Evolutionary conservation across 306 rosid species (phyloP).

Genomic region (Lagenaria siceraria): DNA sequence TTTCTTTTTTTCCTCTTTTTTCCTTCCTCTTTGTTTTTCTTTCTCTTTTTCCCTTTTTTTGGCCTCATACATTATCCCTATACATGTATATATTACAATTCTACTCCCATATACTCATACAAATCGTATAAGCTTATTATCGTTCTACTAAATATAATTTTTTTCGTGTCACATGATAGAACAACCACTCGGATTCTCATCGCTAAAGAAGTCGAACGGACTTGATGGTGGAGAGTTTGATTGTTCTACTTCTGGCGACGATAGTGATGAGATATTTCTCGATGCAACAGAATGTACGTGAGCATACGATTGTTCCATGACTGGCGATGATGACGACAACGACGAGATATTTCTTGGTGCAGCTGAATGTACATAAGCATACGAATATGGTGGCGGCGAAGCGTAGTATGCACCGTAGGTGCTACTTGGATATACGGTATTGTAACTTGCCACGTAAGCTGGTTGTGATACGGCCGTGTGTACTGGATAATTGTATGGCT

Average conservation of each 20-base stretch:
- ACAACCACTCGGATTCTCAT: slow-evolving; percentile 78
- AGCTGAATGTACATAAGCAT: slow-evolving; percentile 10
- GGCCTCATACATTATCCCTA: not conserved
- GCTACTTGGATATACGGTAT: slow-evolving; percentile 25
- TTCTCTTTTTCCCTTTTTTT: not conserved
- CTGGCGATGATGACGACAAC: not conserved
- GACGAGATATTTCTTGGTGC: not conserved
- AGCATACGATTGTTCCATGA: slow-evolving; percentile 17
- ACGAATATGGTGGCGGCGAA: slow-evolving; percentile 25
- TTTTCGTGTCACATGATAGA: slow-evolving; percentile 26
- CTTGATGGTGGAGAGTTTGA: slow-evolving; percentile 9
- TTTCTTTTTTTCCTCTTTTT: not conserved
- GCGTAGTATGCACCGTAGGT: slow-evolving; percentile 35
- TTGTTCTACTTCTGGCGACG: slow-evolving; percentile 10
- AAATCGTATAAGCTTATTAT: slow-evolving; percentile 16
- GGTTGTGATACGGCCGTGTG: slow-evolving; percentile 19
- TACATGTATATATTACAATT: slow-evolving; percentile 26
- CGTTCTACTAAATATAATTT: not conserved
- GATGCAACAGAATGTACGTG: slow-evolving; percentile 2
- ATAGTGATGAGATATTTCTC: not conserved
- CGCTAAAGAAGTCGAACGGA: slow-evolving; percentile 55
- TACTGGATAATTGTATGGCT: slow-evolving; percentile 18
- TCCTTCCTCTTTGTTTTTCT: not conserved
- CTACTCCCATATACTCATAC: slow-evolving; percentile 23
- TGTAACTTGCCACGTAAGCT: slow-evolving; percentile 21